Conservation (phyloP, 805 yeast genomes). For the Candida endomychidarum region DNA sequence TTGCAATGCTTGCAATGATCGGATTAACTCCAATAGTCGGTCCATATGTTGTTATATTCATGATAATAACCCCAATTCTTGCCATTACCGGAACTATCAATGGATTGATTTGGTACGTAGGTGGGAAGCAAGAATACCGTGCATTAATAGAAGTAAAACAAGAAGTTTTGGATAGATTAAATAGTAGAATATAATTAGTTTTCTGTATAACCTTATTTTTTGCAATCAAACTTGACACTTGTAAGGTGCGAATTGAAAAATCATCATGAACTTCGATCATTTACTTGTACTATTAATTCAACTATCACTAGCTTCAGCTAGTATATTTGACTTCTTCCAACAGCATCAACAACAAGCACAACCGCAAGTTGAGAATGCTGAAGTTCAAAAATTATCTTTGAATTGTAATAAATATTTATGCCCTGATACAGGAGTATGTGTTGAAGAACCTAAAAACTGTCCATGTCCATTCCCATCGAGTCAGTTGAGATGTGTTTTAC, state of each 20-base stretch:
- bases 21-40: slow-evolving; percentile 54
- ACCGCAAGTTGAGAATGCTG: slow-evolving; percentile 37
- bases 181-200: slow-evolving; percentile 5
- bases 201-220: too few species aligned
- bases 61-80: slow-evolving; percentile 53
- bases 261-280: neutral
- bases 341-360: slow-evolving; percentile 22
- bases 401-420: slow-evolving; percentile 72
- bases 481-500: slow-evolving; percentile 76
- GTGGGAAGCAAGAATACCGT: slow-evolving; percentile 78
- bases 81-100: slow-evolving; percentile 68
- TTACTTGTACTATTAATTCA: slow-evolving; percentile 1
- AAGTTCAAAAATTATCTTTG: slow-evolving; percentile 34
- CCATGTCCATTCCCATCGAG: slow-evolving; percentile 90
- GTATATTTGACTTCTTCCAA: slow-evolving; percentile 36
- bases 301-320: slow-evolving; percentile 24
- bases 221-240: neutral
- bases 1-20: slow-evolving; percentile 11
- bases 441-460: slow-evolving; percentile 63
- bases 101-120: slow-evolving; percentile 75
- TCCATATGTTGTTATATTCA: slow-evolving; percentile 37
- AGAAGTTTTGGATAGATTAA: slow-evolving; percentile 48
- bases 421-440: slow-evolving; percentile 82
- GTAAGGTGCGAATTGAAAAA: neutral
- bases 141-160: slow-evolving; percentile 72